A percentile compares a stretch with the other conserved stretches of the same genome.
Evolutionary conservation across 2,329 filamentous ascomycete species (phyloP).

Genomic region (Fusarium redolens): DNA sequence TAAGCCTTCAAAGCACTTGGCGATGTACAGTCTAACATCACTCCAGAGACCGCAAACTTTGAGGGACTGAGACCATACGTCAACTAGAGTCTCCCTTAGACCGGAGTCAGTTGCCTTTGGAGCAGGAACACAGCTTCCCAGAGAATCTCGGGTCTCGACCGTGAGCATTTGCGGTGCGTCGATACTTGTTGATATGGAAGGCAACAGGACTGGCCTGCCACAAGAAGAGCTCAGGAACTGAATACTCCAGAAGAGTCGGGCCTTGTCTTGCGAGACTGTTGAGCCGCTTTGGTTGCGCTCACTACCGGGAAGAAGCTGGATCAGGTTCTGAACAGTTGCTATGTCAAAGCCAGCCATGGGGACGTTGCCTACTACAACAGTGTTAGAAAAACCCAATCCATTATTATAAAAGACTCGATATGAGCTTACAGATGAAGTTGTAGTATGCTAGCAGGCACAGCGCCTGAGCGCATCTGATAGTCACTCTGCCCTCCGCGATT

Average conservation of each 20-base stretch:
- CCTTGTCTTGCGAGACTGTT: background rate
- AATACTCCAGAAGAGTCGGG: constrained; percentile 20
- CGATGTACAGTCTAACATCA: constrained; percentile 15
- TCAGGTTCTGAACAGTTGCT: constrained; percentile 11
- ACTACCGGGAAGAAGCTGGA: background rate
- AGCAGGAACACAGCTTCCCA: background rate
- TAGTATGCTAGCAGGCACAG: constrained; percentile 19
- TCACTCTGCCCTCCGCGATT: constrained; percentile 9
- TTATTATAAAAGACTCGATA: no score
- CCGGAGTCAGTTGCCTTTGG: background rate
- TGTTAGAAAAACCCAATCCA: background rate
- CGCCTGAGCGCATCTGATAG: constrained; percentile 3
- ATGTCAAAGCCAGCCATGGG: constrained; percentile 23
- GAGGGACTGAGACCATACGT: constrained; percentile 9
- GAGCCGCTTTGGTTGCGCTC: background rate
- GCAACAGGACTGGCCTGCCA: background rate
- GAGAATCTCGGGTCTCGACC: background rate
- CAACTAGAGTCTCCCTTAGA: background rate
- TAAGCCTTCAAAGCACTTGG: constrained; percentile 14
- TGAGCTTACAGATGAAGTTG: constrained; percentile 1
- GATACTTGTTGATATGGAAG: background rate
- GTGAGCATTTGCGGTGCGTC: background rate
- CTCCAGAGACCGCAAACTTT: constrained; percentile 12
- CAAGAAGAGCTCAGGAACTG: background rate
- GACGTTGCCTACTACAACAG: background rate